Evolutionary conservation across 305 asterid species (phyloP), one percentile per base, ranked within the genome.

Genomic region (Coffea humblotiana): DNA sequence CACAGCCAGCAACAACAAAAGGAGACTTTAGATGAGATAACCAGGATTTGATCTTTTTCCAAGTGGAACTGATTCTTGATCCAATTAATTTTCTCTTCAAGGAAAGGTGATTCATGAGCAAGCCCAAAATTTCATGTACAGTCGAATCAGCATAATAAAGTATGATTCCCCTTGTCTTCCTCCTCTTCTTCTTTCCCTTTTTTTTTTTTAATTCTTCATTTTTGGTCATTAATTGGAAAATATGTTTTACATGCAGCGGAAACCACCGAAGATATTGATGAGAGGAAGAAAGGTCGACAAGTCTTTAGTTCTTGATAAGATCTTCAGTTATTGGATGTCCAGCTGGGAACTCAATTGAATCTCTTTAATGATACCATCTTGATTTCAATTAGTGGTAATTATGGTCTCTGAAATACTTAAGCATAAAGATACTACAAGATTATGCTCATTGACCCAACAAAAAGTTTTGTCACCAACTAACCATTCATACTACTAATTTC

Each of bases 381-480:
- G 70, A 56, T 56, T 58, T 23, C 19, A 58, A 15, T 75, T 6
- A 60, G 77, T 77, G 23, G n/a, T 76, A 52, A 54, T 84, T 69
- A 74, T 32, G 49, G 61, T 35, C 19, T 25, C 29, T 49, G 54
- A 27, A 45, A 74, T 60, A 84, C 75, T 81, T 75, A 29, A 61
- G 56, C 40, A 77, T 49, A 21, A 84, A 81, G 83, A 78, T 63
- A 78, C 63, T 63, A 78, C 63, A 76, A 78, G 74, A 70, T 40
- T 79, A 23, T 48, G 74, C 49, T 74, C 51, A 64, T 15, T 74
- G 49, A 74, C 73, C 56, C 52, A 68, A 58, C 77, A 56, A 66
- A 76, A 43, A 76, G 32, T 65, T 48, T 18, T 66, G 29, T 69
- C 68, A 82, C 52, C 58, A 40, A 40, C 43, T 40, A 3, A 40